phyloP scores from a whole-genome alignment of 2,329 filamentous ascomycete species.

The Rhynchosporium secalis region DNA sequence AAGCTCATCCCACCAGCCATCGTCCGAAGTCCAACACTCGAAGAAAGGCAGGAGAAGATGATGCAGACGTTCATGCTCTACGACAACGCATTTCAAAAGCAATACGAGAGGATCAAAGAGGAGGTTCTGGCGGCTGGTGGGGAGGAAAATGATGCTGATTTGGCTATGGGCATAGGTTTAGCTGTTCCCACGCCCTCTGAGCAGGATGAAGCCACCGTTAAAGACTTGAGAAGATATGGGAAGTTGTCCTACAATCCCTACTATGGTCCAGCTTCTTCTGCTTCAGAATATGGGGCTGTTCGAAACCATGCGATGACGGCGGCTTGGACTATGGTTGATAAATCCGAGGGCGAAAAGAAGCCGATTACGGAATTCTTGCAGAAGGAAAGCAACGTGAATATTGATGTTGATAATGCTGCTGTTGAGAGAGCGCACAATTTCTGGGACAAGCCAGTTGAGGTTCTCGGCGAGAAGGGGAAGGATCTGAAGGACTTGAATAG shows the following conservation, averaged over 20 bases:
- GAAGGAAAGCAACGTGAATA: background rate
- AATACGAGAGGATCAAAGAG: background rate
- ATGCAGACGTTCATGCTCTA: slow-evolving; percentile 5
- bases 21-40: slow-evolving; percentile 1
- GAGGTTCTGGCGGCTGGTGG: background rate
- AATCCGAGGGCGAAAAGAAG: background rate
- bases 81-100: slow-evolving; percentile 4
- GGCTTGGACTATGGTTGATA: no score
- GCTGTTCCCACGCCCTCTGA: background rate
- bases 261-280: no score
- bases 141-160: background rate
- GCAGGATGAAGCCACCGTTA: background rate
- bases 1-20: background rate
- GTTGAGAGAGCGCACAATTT: background rate
- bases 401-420: slow-evolving; percentile 1
- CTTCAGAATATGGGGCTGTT: no score
- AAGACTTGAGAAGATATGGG: background rate
- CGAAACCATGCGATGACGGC: no score
- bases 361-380: background rate
- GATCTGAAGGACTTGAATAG: slow-evolving; percentile 8
- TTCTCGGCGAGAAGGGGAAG: background rate
- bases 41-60: slow-evolving; percentile 5
- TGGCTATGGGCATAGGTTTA: no score
- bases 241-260: no score
- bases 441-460: background rate